Base-by-base conservation (phyloP, 1,139 yeast species). In the Sugiyamaella grinbergsii region DNA sequence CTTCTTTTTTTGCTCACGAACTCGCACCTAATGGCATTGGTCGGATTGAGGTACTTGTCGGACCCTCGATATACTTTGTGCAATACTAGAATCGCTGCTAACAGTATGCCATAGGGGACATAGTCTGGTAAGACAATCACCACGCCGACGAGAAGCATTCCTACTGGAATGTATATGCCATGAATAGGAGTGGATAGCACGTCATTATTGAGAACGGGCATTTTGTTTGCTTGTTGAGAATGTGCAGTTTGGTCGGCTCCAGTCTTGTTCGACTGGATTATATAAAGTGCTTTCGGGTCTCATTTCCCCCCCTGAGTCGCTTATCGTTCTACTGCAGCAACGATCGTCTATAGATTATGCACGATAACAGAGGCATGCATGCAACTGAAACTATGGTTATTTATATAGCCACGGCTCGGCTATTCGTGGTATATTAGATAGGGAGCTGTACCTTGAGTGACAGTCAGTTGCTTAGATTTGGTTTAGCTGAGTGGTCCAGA, bases 1-100 rank as follows among this genome's bases (percentile, higher is more conserved):
- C 91, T 75, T 42, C 83, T 82, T 72, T 83, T 82, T 72, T 87
- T 89, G 66, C 83, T 82, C 59, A 85, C 79, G 64, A 91, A 75
- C 53, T 93, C 93, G 75, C 88, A 90, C 63, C 85, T 79, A 64
- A 79, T 82, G 69, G 82, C 87, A 53, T 77, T 76, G 56, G 79
- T 83, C 36, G 83, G 80, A 59, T 77, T 76, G 60, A 85, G 76
- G 11, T 81, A 81, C 42, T 80, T 78, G 50, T 73, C 47, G 10
- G 57, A 11, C 15, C 56, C 58, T n/a, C 71, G 56, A 51, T 54
- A 61, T 40, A 67, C 55, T 55, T 68, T 68, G 53, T 57, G 54
- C 5, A 54, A 57, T 11, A 61, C 64, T 29, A 68, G 56, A 10
- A 52, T 31, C 3, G 56, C 24, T 6, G 68, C 67, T 4, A 59